Percentiles rank a stretch among this genome's conserved stretches.
Conservation (phyloP, 1,284 basidiomycete genomes). For the Heterobasidion parviporum region DNA sequence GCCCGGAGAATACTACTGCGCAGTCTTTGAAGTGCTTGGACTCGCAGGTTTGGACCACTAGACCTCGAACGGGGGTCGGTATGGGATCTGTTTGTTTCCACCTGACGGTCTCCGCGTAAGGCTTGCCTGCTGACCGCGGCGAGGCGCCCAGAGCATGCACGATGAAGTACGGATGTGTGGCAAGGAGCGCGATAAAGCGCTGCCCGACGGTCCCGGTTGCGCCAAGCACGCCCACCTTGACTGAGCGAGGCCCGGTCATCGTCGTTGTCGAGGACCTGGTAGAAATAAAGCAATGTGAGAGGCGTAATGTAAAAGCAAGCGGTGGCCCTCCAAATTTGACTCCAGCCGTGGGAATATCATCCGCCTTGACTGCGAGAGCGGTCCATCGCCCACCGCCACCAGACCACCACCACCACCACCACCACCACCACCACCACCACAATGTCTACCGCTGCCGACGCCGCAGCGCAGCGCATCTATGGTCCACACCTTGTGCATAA, state of each 20-base stretch:
- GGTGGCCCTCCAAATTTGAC: neutral
- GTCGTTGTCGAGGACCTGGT: neutral
- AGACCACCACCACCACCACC: neutral
- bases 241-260: slow-evolving; percentile 17
- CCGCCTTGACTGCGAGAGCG: neutral
- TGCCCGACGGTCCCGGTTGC: slow-evolving; percentile 97
- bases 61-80: slow-evolving; percentile 57
- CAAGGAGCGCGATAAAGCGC: slow-evolving; percentile 87
- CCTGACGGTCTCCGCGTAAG: slow-evolving; percentile 69
- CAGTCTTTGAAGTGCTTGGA: slow-evolving; percentile 79
- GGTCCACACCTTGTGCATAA: slow-evolving; percentile 69
- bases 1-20: slow-evolving; percentile 87
- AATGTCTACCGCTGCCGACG: slow-evolving; percentile 29
- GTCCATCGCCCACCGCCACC: neutral
- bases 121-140: slow-evolving; percentile 80
- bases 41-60: slow-evolving; percentile 76
- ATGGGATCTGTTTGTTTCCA: slow-evolving; percentile 91
- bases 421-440: neutral
- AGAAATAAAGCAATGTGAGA: neutral
- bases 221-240: slow-evolving; percentile 90
- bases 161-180: slow-evolving; percentile 86
- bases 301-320: neutral
- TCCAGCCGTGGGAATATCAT: slow-evolving; percentile 4
- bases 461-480: slow-evolving; percentile 54
- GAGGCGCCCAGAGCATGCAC: slow-evolving; percentile 89